Evolutionary conservation across 768 basidiomycete species (phyloP).

Genomic region (Termitomyces sp.): DNA sequence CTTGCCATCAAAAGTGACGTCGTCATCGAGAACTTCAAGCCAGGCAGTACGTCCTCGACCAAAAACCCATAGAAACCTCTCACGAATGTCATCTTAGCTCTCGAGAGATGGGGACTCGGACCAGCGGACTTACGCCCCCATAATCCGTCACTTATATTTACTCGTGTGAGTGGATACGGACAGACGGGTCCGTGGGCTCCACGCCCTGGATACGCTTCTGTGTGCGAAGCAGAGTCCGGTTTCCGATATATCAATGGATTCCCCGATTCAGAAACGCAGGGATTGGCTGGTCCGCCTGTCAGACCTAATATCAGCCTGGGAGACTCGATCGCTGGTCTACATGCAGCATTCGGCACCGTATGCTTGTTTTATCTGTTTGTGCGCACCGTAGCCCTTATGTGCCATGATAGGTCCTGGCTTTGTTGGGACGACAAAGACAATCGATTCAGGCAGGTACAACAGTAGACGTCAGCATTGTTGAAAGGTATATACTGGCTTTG

Average conservation of each 20-base stretch:
- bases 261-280: constrained; percentile 51
- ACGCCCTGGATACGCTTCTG: constrained; percentile 70
- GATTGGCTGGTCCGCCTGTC: constrained; percentile 59
- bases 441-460: constrained; percentile 42
- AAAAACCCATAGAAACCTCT: not conserved
- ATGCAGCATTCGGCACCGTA: constrained; percentile 74
- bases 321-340: constrained; percentile 69
- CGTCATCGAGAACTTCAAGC: constrained; percentile 71
- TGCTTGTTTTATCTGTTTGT: constrained; percentile 13
- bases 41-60: constrained; percentile 55
- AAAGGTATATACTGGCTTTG: constrained; percentile 42
- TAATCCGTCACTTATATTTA: constrained; percentile 88
- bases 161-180: constrained; percentile 78
- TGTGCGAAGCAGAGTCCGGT: constrained; percentile 75
- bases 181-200: constrained; percentile 74
- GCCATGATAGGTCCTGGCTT: constrained; percentile 47
- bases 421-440: constrained; percentile 45
- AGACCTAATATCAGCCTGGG: constrained; percentile 73
- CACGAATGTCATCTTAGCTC: constrained; percentile 36
- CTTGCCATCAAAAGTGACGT: constrained; percentile 67
- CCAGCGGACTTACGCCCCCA: constrained; percentile 60
- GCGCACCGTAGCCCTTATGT: not conserved
- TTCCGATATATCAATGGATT: constrained; percentile 74
- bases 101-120: constrained; percentile 69
- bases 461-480: constrained; percentile 76